Base-by-base conservation (phyloP, 441 rosid species). In the Cnidoscolus chayamansa region DNA sequence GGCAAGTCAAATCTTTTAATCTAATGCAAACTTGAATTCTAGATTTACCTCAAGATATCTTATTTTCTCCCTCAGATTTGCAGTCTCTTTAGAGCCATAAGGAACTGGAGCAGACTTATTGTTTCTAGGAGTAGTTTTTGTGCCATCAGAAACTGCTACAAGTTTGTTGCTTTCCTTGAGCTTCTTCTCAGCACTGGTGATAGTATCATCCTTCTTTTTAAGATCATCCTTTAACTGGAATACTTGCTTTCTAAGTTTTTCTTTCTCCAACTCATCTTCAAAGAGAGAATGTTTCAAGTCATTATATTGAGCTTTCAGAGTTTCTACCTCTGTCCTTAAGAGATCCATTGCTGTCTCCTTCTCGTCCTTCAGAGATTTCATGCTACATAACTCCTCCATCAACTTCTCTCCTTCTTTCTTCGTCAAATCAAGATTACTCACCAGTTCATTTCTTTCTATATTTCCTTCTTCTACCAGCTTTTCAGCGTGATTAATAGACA, bases 141-240 rank as follows among this genome's bases (percentile, higher is more conserved):
- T 77, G 70, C 80, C 85, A 61, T 87, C 83, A 63, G 83, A 82
- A 61, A 81, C 79, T 5, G 83, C 67, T 1, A 73, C 54, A 47
- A 80, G 82, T 62, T 80, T 85, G 64, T 68, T 83, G 84, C 79
- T 77, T 65, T 88, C 92, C 67, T 85, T 86, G 62, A 88, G 81
- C 80, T 81, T 89, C 88, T 86, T 92, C 81, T 92, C 97, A n/a
- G 80, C 50, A 67, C 70, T 63, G 40, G 70, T 68, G 65, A 82
- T 64, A 17, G 81, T 84, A 51, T 87, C 93, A 65, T 90, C 92
- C 78, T 85, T 90, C 84, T 84, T 92, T 86, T 84, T 87, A 53
- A 88, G 81, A 72, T 91, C 95, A 53, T 78, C 76, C 82, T 85
- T 87, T 50, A 87, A 77, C 63, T 82, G 88, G 60, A 68, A 65